A percentile compares a stretch with the other conserved stretches of the same genome.
phyloP scores from a whole-genome alignment of 345 rosid genomes.

The Syzygium aromaticum region DNA sequence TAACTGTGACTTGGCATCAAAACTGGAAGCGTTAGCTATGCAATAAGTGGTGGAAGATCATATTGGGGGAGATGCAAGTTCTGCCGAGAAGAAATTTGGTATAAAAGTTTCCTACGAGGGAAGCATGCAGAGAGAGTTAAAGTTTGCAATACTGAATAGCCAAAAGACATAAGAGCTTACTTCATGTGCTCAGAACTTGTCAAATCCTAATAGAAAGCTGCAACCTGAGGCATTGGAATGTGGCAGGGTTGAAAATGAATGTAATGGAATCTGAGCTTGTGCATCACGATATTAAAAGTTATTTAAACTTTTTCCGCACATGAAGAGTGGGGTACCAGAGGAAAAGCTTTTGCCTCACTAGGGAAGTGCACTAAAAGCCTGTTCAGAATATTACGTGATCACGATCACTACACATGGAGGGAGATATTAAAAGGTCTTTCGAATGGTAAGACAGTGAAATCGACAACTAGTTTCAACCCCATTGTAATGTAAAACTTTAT shows the following conservation, averaged over 20 bases:
- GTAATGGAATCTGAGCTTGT: background rate
- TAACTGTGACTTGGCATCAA: background rate
- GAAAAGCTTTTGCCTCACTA: background rate
- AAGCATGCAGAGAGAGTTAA: background rate
- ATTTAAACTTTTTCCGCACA: background rate
- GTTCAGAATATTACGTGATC: background rate
- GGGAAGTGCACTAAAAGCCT: background rate
- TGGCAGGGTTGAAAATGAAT: background rate
- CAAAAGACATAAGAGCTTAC: background rate
- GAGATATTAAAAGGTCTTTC: background rate
- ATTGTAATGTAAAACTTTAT: background rate
- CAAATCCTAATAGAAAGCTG: background rate
- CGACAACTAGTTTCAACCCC: background rate
- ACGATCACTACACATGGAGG: background rate
- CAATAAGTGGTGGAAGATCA: background rate
- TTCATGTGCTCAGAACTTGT: background rate
- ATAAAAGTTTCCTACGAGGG: background rate
- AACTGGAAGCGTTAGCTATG: background rate
- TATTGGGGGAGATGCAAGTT: background rate
- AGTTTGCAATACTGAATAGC: background rate
- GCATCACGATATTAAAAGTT: background rate
- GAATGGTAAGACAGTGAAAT: background rate
- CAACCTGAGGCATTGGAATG: background rate
- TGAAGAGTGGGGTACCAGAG: background rate
- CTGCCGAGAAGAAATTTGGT: background rate